Evolutionary conservation across 306 rosid genomes (phyloP).

Genomic region (Sicyos edulis): DNA sequence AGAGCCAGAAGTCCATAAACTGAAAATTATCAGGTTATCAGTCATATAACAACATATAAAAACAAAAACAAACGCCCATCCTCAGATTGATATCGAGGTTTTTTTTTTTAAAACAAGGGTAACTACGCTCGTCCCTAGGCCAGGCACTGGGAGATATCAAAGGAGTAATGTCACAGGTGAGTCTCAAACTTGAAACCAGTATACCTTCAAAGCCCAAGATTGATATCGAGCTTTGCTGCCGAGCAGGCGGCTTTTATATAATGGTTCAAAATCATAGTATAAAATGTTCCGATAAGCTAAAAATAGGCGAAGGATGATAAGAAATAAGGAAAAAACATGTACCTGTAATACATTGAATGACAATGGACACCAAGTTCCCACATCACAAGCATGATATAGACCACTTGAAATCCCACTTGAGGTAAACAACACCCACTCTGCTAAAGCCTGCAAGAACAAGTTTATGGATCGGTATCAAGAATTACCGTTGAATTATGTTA

Average conservation of each 20-base stretch:
- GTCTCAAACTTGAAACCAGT: too few relatives aligned
- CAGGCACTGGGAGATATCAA: too few relatives aligned
- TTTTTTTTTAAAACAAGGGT: too few relatives aligned
- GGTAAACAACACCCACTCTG: slow-evolving; percentile 85
- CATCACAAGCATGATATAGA: slow-evolving; percentile 93
- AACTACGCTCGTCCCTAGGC: too few relatives aligned
- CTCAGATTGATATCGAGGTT: background rate
- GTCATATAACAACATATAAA: too few relatives aligned
- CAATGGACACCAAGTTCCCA: slow-evolving; percentile 90
- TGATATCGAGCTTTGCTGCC: too few relatives aligned
- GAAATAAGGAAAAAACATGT: slow-evolving; percentile 23
- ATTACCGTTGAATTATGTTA: too few relatives aligned
- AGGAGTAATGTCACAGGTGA: too few relatives aligned
- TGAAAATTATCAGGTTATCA: slow-evolving; percentile 37
- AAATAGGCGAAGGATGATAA: background rate
- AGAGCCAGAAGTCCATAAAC: slow-evolving; percentile 99
- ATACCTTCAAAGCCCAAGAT: too few relatives aligned
- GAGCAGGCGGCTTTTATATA: too few relatives aligned
- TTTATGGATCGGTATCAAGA: background rate
- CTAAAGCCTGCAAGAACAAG: slow-evolving; percentile 58
- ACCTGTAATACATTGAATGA: slow-evolving; percentile 71
- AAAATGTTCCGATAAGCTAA: background rate
- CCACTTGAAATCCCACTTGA: slow-evolving; percentile 84
- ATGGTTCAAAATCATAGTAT: background rate
- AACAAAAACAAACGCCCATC: background rate